Evolutionary conservation across 2,329 filamentous ascomycete species (phyloP).

Genomic region (Penicillium sp.): DNA sequence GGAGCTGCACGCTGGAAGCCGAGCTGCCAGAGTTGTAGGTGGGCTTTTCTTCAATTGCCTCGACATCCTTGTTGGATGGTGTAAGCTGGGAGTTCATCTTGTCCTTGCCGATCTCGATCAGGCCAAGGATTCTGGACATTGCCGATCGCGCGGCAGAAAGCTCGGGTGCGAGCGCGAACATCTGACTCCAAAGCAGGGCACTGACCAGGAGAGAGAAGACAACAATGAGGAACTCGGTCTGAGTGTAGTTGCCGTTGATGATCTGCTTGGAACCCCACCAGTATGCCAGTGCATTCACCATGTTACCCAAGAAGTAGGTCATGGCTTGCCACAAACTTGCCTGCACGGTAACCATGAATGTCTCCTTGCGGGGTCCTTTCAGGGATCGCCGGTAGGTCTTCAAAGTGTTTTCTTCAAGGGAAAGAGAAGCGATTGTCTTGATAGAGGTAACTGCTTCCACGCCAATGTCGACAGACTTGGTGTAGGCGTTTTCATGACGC

Average conservation of each 20-base stretch:
- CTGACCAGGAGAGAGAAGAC: constrained; percentile 69
- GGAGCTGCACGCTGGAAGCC: constrained; percentile 53
- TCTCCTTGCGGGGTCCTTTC: constrained; percentile 50
- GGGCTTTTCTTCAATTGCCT: constrained; percentile 23
- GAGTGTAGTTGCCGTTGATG: constrained; percentile 62
- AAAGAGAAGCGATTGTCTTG: constrained; percentile 53
- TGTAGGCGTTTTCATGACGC: constrained; percentile 52
- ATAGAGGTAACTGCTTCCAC: constrained; percentile 55
- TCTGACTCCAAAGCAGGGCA: constrained; percentile 70
- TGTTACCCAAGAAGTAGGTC: constrained; percentile 54
- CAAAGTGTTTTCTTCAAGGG: constrained; percentile 52
- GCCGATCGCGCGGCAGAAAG: constrained; percentile 66
- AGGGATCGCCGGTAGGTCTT: constrained; percentile 48
- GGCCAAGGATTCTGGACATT: constrained; percentile 55
- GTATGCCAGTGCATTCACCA: constrained; percentile 73
- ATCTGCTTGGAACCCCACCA: constrained; percentile 78
- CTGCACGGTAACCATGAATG: constrained; percentile 49
- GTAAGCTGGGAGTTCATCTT: constrained; percentile 28
- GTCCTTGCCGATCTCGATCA: constrained; percentile 42
- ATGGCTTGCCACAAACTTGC: constrained; percentile 49
- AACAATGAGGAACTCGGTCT: constrained; percentile 72
- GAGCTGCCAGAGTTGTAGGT: constrained; percentile 22
- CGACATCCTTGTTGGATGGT: constrained; percentile 20
- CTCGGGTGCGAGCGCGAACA: constrained; percentile 73
- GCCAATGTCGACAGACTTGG: constrained; percentile 52